Evolutionary conservation across 2,329 filamentous ascomycete species (phyloP), one percentile per base, ranked within the genome.

Genomic region (Scedosporium minutisporum): DNA sequence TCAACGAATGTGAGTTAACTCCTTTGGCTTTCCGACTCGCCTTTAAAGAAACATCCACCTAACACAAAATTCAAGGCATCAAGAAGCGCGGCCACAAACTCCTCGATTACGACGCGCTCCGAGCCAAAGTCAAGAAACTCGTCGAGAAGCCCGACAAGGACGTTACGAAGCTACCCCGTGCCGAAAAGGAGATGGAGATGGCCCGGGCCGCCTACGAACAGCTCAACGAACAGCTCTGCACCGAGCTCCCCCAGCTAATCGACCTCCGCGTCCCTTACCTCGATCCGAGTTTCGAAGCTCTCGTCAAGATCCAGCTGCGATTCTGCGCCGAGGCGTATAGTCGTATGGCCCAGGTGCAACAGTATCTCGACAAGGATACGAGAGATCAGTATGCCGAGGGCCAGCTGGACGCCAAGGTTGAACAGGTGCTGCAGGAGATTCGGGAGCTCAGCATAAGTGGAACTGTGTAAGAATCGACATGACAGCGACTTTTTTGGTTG

Each of bases 71-170:
- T 67, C 29, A 33, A 89, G 86, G 86, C 77, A 97, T 99, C 77
- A 99, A 97, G 80, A 99, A 99, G 80, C 91, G 96, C 71, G 90
- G 96, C 71, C 90, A 99, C 83, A 99, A 99, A 77, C 88, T 97
- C 63, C 90, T 97, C 68, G 96, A 99, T 78, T 99, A 99, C 80
- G 95, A 99, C 74, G 87, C 93, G 18, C 87, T 97, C 77, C 90
- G 95, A 66, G 91, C 92, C 67, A 96, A 95, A 75, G 95, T 99
- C 71, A 97, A 97, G 83, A 93, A 92, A 75, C 86, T 99, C 46
- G 91, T 91, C 61, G 96, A 99, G 77, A 97, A 99, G 80, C 95
- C 95, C 57, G 95, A 99, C 81, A 99, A 99, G 81, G 95, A 99
- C 73, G 91, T 92, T 14, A 93, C 91, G 61, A 99, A 97, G 79